phyloP scores from a whole-genome alignment of 257 asterid species.

The Salvia splendens region DNA sequence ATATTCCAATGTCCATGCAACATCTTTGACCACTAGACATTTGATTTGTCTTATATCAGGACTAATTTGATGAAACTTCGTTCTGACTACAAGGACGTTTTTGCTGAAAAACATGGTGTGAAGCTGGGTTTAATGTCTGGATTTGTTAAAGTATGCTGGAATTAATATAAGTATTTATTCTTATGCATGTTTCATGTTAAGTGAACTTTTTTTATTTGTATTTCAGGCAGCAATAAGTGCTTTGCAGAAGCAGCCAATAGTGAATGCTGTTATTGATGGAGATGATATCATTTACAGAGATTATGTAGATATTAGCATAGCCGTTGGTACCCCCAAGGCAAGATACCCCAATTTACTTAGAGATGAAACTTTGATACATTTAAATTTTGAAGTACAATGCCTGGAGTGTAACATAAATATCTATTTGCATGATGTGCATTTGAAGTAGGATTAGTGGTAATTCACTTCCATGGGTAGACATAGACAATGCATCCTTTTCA shows the following conservation, averaged over 20 bases:
- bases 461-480: background rate
- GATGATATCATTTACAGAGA: constrained; percentile 96
- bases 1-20: background rate
- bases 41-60: constrained; percentile 49
- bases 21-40: constrained; percentile 25
- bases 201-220: constrained; percentile 24
- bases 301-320: constrained; percentile 90
- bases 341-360: constrained; percentile 29
- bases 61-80: constrained; percentile 97
- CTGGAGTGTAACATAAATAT: background rate
- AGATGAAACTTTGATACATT: background rate
- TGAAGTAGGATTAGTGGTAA: constrained; percentile 10
- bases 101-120: constrained; percentile 94
- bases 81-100: constrained; percentile 92
- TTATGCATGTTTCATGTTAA: constrained; percentile 12
- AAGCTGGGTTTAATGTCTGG: constrained; percentile 97
- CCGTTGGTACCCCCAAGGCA: constrained; percentile 99
- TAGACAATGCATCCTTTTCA: background rate
- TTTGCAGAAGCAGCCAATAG: constrained; percentile 85
- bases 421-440: constrained; percentile 7
- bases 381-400: constrained; percentile 6
- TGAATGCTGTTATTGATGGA: constrained; percentile 97
- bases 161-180: background rate
- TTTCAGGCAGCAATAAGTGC: constrained; percentile 97
- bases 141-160: constrained; percentile 69